Conservation (phyloP, 768 basidiomycete species). For the Trametes meyenii region DNA sequence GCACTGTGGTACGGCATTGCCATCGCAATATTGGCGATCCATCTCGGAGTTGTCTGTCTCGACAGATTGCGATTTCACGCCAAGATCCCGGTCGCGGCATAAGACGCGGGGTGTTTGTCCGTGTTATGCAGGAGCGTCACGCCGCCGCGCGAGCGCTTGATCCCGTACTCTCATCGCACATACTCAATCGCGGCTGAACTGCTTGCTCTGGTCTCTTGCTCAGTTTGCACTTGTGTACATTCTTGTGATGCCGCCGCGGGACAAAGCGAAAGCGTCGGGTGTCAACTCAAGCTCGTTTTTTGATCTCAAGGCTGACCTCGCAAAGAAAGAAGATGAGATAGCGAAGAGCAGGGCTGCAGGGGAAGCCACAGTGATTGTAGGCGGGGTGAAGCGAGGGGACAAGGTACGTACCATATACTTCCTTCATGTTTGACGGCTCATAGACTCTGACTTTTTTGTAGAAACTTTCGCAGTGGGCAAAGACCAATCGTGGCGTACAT, state of each 20-base stretch:
- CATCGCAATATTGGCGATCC: too few relatives aligned
- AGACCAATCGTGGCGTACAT: constrained; percentile 74
- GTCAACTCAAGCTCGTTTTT: constrained; percentile 77
- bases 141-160: constrained; percentile 17
- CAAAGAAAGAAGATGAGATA: constrained; percentile 60
- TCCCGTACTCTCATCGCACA: background rate
- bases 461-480: constrained; percentile 56
- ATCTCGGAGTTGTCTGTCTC: background rate
- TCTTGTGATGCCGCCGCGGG: constrained; percentile 42
- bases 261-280: constrained; percentile 69
- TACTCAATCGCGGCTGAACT: background rate
- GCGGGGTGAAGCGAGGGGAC: constrained; percentile 65
- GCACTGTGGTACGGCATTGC: background rate
- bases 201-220: background rate
- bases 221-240: background rate
- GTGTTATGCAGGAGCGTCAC: constrained; percentile 20
- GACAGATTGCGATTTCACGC: background rate
- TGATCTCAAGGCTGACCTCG: constrained; percentile 70
- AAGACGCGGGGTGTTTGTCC: constrained; percentile 21
- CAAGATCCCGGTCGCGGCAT: background rate
- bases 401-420: constrained; percentile 51
- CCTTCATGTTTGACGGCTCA: background rate
- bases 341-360: constrained; percentile 66
- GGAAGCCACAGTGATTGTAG: constrained; percentile 51
- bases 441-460: background rate